These are phyloP conservation scores for Aspergillus brasiliensis DNA, from an alignment of 2,329 filamentous ascomycete species.

Conservation along the genomic window DNA sequence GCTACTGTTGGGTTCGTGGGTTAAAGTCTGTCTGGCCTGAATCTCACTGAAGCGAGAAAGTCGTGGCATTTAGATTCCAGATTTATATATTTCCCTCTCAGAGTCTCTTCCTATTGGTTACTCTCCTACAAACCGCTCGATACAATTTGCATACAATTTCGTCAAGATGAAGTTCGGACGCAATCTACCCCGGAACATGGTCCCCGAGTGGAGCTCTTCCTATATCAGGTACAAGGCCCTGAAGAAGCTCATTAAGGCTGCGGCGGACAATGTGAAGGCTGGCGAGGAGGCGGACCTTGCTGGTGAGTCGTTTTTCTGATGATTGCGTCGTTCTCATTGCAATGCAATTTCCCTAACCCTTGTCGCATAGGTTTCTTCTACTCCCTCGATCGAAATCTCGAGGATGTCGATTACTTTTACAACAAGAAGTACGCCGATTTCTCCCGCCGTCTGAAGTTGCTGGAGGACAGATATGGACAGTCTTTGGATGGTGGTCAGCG, in stretches of 20 bases:
- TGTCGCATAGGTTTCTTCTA: slow-evolving; percentile 83
- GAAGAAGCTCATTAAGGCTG: slow-evolving; percentile 89
- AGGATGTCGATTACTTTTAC: slow-evolving; percentile 95
- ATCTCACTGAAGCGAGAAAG: neutral
- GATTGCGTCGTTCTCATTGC: slow-evolving; percentile 7
- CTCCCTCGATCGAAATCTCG: slow-evolving; percentile 91
- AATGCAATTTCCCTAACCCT: slow-evolving; percentile 24
- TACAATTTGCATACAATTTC: neutral
- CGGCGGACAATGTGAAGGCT: slow-evolving; percentile 66
- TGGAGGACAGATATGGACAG: slow-evolving; percentile 84
- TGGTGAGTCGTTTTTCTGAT: slow-evolving; percentile 62
- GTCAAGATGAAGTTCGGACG: slow-evolving; percentile 53
- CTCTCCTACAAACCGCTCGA: neutral
- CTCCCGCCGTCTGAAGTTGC: slow-evolving; percentile 77
- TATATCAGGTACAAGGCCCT: slow-evolving; percentile 61
- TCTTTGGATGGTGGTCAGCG: slow-evolving; percentile 68
- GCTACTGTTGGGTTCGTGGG: neutral
- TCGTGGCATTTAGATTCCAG: neutral
- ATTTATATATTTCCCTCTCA: neutral
- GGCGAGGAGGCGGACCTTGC: slow-evolving; percentile 83
- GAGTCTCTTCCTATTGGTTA: neutral
- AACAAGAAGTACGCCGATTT: slow-evolving; percentile 91
- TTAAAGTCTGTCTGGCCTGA: neutral
- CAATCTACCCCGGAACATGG: slow-evolving; percentile 52
- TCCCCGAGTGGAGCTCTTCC: slow-evolving; percentile 52